phyloP scores from a whole-genome alignment of 1,139 yeast genomes.

The Hyphopichia wangnamkhiaoensis region DNA sequence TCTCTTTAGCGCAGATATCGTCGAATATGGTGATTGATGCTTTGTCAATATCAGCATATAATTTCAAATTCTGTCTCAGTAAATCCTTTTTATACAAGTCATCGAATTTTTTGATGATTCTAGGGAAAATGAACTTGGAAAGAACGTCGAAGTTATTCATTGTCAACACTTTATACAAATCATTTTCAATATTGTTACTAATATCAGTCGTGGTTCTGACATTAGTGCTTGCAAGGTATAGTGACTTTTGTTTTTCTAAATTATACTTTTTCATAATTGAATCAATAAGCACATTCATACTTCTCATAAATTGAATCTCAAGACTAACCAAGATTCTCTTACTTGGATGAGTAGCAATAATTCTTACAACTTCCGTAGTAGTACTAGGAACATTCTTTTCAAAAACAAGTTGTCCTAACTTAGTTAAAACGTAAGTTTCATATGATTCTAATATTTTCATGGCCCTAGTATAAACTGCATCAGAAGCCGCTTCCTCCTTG shows the following conservation, averaged over 20 bases:
- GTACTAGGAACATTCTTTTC: constrained; percentile 17
- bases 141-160: constrained; percentile 48
- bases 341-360: constrained; percentile 40
- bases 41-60: constrained; percentile 47
- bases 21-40: constrained; percentile 44
- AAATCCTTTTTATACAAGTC: constrained; percentile 36
- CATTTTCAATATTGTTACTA: constrained; percentile 21
- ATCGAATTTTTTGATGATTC: constrained; percentile 36
- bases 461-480: constrained; percentile 28
- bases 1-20: constrained; percentile 42
- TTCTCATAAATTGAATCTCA: constrained; percentile 51
- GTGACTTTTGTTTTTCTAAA: constrained; percentile 25
- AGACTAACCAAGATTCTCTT: constrained; percentile 43
- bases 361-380: constrained; percentile 17
- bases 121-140: constrained; percentile 35
- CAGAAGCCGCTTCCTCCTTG: constrained; percentile 17
- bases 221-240: constrained; percentile 2
- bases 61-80: constrained; percentile 39
- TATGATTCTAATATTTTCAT: constrained; percentile 40
- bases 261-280: constrained; percentile 46
- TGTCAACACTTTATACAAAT: constrained; percentile 41
- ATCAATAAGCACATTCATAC: constrained; percentile 43
- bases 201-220: constrained; percentile 7
- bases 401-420: constrained; percentile 29
- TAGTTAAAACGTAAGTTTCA: constrained; percentile 36